These are phyloP conservation scores for Cladosporium sp. DNA, from an alignment of 2,329 filamentous ascomycete species.

Conservation along the genomic window DNA sequence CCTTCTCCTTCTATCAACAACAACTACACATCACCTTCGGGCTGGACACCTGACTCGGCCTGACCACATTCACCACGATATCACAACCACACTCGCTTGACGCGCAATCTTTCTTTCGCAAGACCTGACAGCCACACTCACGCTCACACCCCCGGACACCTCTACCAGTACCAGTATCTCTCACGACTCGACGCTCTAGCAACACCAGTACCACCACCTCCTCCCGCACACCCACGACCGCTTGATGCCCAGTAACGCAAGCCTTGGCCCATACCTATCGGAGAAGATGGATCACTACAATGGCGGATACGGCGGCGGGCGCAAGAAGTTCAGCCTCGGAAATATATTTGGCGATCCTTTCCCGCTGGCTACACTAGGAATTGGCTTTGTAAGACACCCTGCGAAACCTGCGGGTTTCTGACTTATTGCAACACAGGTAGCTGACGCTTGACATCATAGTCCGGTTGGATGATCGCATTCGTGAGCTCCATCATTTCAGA, in stretches of 20 bases:
- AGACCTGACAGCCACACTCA: not conserved
- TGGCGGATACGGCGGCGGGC: conserved; percentile 9
- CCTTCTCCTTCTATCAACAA: not conserved
- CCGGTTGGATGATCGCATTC: conserved; percentile 93
- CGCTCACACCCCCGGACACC: not conserved
- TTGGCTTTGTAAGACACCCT: conserved; percentile 69
- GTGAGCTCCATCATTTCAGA: conserved; percentile 77
- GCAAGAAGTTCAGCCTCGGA: conserved; percentile 64
- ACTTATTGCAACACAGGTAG: not conserved
- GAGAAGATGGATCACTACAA: conserved; percentile 20
- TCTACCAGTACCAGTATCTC: conserved; percentile 1
- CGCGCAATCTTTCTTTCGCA: conserved; percentile 14
- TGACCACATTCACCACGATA: conserved; percentile 10
- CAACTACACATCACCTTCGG: not conserved
- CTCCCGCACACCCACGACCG: conserved; percentile 3
- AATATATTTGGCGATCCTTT: conserved; percentile 97
- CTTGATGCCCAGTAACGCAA: conserved; percentile 20
- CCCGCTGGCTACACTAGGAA: conserved; percentile 89
- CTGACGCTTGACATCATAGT: conserved; percentile 51
- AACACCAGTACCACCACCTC: not conserved
- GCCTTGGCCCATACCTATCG: conserved; percentile 15
- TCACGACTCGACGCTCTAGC: conserved; percentile 12
- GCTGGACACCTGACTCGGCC: conserved; percentile 18
- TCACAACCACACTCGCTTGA: conserved; percentile 20
- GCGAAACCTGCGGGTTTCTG: conserved; percentile 29